A percentile compares a stretch with the other conserved stretches of the same genome.
phyloP scores from a whole-genome alignment of 306 rosid genomes.

The Dryas octopetala region DNA sequence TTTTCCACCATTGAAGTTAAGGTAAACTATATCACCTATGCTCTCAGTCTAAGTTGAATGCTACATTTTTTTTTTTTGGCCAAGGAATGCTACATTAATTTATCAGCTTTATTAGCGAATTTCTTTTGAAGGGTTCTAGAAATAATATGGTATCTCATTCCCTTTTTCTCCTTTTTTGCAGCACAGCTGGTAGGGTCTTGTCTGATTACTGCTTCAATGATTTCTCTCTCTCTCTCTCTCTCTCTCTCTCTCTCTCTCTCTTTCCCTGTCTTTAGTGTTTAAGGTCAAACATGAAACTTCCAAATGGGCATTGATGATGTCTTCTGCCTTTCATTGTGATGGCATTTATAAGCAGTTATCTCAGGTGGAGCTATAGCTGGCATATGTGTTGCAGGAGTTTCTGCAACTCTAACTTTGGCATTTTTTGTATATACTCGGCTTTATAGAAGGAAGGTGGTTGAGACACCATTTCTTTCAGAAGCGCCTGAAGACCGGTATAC shows the following conservation, averaged over 20 bases:
- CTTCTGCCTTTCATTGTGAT: constrained; percentile 29
- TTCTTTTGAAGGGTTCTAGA: constrained; percentile 24
- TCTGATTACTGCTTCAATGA: constrained; percentile 18
- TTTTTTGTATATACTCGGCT: constrained; percentile 33
- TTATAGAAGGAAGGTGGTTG: constrained; percentile 43
- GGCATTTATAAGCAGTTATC: constrained; percentile 45
- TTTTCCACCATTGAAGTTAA: constrained; percentile 46
- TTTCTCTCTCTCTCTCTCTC: constrained; percentile 1
- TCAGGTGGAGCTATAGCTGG: constrained; percentile 52
- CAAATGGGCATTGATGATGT: constrained; percentile 18
- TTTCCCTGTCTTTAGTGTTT: constrained; percentile 6
- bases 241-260: background rate
- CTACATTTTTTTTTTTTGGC: too few species aligned
- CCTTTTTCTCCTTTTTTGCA: constrained; percentile 41
- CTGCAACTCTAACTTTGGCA: constrained; percentile 41
- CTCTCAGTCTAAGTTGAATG: background rate
- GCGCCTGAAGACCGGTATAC: constrained; percentile 31
- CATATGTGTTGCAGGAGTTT: constrained; percentile 47
- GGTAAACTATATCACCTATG: constrained; percentile 35
- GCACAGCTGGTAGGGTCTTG: constrained; percentile 57
- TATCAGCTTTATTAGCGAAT: background rate
- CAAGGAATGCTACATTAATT: background rate
- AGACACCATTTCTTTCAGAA: constrained; percentile 36
- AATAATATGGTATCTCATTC: constrained; percentile 14
- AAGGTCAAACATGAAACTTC: constrained; percentile 8